Conservation (phyloP, 2,329 filamentous ascomycete species). For the Aspergillus niger region DNA sequence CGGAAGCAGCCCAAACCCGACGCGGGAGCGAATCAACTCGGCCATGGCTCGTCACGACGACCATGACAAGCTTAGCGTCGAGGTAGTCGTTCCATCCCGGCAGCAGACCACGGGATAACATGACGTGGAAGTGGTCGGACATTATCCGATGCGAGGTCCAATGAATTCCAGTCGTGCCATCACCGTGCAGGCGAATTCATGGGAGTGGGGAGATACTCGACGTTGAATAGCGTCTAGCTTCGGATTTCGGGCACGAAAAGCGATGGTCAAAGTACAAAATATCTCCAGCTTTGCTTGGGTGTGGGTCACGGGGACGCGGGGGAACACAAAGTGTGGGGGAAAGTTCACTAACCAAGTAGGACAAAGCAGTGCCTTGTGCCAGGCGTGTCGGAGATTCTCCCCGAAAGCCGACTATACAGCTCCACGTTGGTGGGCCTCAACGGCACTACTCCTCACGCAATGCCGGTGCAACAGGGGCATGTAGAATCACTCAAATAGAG, state of each 20-base stretch:
- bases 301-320: slow-evolving; percentile 2
- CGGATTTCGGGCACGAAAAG: slow-evolving; percentile 26
- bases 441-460: background rate
- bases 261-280: slow-evolving; percentile 5
- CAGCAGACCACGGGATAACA: background rate
- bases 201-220: slow-evolving; percentile 4
- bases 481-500: slow-evolving; percentile 25
- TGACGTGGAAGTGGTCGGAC: slow-evolving; percentile 15
- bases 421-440: slow-evolving; percentile 2
- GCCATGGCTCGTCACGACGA: background rate
- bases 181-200: background rate
- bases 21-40: slow-evolving; percentile 1
- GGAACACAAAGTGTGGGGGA: background rate
- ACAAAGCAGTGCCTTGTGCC: background rate
- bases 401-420: slow-evolving; percentile 33
- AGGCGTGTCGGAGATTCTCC: slow-evolving; percentile 28
- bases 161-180: slow-evolving; percentile 13
- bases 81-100: background rate
- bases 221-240: slow-evolving; percentile 15
- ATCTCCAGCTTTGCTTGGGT: background rate
- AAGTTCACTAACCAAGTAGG: no score
- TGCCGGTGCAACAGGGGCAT: background rate
- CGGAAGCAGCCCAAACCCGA: slow-evolving; percentile 17
- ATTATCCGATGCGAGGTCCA: slow-evolving; percentile 23
- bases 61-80: background rate